A percentile compares a stretch with the other conserved stretches of the same genome.
Evolutionary conservation across 108 stramenopile genomes (phyloP).

Genomic region (Cyclotella cryptica): DNA sequence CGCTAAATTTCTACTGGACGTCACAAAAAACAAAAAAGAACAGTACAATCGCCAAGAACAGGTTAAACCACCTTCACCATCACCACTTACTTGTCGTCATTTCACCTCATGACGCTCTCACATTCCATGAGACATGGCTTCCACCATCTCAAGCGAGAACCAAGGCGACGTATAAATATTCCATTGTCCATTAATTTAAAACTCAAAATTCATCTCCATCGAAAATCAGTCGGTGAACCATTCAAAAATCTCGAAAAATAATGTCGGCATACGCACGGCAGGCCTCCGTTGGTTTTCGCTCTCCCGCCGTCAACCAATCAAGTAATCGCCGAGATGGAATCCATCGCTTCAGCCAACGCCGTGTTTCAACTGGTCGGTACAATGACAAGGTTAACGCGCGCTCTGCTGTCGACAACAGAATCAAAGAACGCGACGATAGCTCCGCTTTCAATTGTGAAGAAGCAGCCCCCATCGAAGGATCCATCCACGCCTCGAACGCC

Average conservation of each 20-base stretch:
- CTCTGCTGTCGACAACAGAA: not conserved
- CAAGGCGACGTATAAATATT: too few species aligned
- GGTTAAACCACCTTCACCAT: too few species aligned
- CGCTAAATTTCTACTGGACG: too few species aligned
- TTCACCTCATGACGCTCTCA: too few species aligned
- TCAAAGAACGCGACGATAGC: not conserved
- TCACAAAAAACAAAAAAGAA: too few species aligned
- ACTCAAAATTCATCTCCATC: not conserved
- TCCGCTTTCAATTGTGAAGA: not conserved
- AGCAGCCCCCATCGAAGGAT: not conserved
- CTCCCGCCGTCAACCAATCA: not conserved
- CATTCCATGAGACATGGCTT: too few species aligned
- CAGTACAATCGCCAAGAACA: too few species aligned
- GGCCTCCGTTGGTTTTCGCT: conserved; percentile 9
- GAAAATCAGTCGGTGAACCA: not conserved
- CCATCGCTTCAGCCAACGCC: conserved; percentile 18
- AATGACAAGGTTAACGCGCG: not conserved
- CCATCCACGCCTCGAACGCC: not conserved
- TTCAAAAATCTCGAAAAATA: not conserved
- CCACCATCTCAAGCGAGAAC: too few species aligned
- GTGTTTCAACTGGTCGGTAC: not conserved
- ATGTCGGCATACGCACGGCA: conserved; percentile 21
- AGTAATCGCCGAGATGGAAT: not conserved
- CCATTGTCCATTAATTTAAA: not conserved
- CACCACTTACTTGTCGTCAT: too few species aligned